Base-by-base conservation (phyloP, 176 grass and related monocot genomes). In the Oryza brachyantha region DNA sequence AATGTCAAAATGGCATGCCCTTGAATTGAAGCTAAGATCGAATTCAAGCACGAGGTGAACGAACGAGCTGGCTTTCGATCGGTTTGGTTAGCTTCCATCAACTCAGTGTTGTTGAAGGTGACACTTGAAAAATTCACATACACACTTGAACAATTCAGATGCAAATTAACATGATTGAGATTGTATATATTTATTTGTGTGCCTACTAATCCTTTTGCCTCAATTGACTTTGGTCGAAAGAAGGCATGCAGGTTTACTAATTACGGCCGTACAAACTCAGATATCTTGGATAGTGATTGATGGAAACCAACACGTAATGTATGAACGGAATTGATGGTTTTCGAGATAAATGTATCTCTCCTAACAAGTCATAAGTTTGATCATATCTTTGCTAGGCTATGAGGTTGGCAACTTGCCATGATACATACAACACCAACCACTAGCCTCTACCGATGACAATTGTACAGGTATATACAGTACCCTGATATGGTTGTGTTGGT, bases 31-130 rank as follows among this genome's bases (percentile, higher is more conserved):
- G 7, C 27, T 14, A 38, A 41, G 4, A 24, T 69, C 36, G 66
- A 57, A 57, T 57, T 57, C 16, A 57, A 22, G 52, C 52, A 57
- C 52, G 52, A 57, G 52, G 21, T 10, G 52, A 57, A 24, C 52
- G 52, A 28, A 28, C 12, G 66, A 42, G 11, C 66, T 43, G 0
- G 39, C 39, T 41, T 41, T 25, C 42, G 48, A 50, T 32, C 42
- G 26, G 70, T 73, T 73, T 73, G 70, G 45, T 34, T 73, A 34
- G 29, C 28, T 35, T 73, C 70, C 46, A 73, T 73, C 32, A 32
- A 5, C 69, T 36, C 28, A 22, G 25, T 71, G 68, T 1, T 8
- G 25, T 19, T 73, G 46, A 54, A 36, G 12, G 40, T 55, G 70
- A 57, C 29, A 73, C 46, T 35, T 73, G n/a, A 24, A 10, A 57